Base-by-base conservation (phyloP, 495 filamentous ascomycete genomes). In the Aspergillus funiculosus region DNA sequence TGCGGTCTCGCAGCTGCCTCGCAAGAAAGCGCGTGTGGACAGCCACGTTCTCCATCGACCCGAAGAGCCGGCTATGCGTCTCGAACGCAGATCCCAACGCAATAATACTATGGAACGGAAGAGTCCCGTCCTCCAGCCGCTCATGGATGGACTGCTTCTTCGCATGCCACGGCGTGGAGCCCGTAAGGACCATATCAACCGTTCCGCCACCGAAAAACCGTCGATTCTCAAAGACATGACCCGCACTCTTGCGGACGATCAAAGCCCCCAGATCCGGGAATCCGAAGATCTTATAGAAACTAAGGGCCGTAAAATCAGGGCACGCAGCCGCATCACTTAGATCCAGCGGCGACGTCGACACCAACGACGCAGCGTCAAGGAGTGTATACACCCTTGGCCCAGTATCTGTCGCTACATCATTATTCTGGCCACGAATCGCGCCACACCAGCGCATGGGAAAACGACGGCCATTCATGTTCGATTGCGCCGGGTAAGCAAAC, bases 261-360 rank as follows among this genome's bases (percentile, higher is more conserved):
- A 97, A 68, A 3, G 83, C 91, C 5, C 91, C 91, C 0, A 97
- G 67, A 57, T 97, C 87, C 0, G 91, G 91, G 54, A 95, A 95
- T 4, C 91, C 91, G 60, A 96, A 97, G 17, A 97, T 92, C 63
- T 97, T 97, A 64, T 95, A 94, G 54, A 97, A 89, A 68, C 88
- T 94, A 17, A 96, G 59, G 0, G 86, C 87, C 4, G 82, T 87
- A 51, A 95, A 96, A 54, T 97, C 91, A 0, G 91, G 88, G 1
- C 86, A 83, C 1, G 56, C 51, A 6, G 69, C 63, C 6, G 68
- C 55, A 52, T 83, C 61, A 39, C 79, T 74, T 17, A 97, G 59
- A 59, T 94, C 80, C 17, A 95, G 68, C 0, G 81, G 81, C 5
- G 85, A 73, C 2, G 89, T 94, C 6, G 87, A 82, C 3, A 83